phyloP scores from a whole-genome alignment of 2,329 filamentous ascomycete genomes.

The Volutella citrinella region DNA sequence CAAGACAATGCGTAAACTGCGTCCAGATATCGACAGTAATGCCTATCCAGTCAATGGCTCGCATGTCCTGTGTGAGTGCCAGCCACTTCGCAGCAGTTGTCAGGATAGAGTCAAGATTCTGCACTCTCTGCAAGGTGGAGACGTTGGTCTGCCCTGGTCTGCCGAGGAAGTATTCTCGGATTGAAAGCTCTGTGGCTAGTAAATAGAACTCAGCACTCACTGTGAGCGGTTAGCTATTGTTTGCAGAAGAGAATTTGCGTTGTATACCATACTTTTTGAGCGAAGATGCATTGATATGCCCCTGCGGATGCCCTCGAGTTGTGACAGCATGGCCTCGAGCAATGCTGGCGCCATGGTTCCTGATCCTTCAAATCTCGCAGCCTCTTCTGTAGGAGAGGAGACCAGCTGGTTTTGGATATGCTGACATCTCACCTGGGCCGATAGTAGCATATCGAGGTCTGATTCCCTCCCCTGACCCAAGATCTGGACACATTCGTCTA shows the following conservation, averaged over 20 bases:
- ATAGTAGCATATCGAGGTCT: constrained; percentile 5
- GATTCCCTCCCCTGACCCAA: constrained; percentile 27
- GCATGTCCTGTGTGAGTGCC: constrained; percentile 1
- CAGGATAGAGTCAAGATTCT: constrained; percentile 11
- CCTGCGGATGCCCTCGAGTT: constrained; percentile 5
- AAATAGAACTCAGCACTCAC: constrained; percentile 5
- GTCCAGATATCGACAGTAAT: constrained; percentile 15
- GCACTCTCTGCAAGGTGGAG: constrained; percentile 5
- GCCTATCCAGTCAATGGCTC: constrained; percentile 7
- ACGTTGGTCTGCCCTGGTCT: neutral
- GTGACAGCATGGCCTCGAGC: constrained; percentile 2
- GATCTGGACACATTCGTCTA: constrained; percentile 51
- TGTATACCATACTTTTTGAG: constrained; percentile 3
- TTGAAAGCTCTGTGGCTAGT: constrained; percentile 8
- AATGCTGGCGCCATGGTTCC: constrained; percentile 2
- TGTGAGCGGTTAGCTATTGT: too few species aligned
- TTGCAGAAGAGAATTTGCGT: neutral
- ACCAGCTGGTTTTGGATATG: constrained; percentile 9
- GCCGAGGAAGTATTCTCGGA: constrained; percentile 8
- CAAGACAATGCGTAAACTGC: constrained; percentile 11
- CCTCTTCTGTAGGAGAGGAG: neutral
- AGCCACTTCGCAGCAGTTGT: constrained; percentile 7
- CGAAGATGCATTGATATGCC: neutral
- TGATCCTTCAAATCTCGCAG: neutral
- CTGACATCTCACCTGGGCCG: constrained; percentile 12